phyloP scores from a whole-genome alignment of 306 rosid genomes.

The Delonix regia region DNA sequence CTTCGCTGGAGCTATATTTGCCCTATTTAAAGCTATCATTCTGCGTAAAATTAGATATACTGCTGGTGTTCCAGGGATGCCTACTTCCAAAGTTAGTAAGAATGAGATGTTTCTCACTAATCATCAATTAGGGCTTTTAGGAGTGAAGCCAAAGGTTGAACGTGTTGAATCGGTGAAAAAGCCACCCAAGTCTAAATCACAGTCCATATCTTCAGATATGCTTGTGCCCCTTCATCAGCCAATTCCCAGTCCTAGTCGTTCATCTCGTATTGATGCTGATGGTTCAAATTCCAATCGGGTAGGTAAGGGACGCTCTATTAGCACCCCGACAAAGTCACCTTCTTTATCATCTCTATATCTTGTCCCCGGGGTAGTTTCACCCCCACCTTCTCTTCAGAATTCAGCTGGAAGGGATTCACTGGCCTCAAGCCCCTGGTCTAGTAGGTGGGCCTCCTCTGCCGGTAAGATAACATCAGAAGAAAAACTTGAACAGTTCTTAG shows the following conservation, averaged over 20 bases:
- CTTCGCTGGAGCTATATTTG: constrained; percentile 64
- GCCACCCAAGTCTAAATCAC: constrained; percentile 77
- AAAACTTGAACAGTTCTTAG: constrained; percentile 78
- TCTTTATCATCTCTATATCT: constrained; percentile 67
- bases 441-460: constrained; percentile 57
- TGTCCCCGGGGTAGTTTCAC: constrained; percentile 64
- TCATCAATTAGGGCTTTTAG: constrained; percentile 77
- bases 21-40: constrained; percentile 68
- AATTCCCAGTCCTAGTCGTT: constrained; percentile 52
- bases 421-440: constrained; percentile 81
- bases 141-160: constrained; percentile 71
- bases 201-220: constrained; percentile 57
- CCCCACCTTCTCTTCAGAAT: constrained; percentile 52
- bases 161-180: constrained; percentile 57
- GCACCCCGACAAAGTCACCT: constrained; percentile 68
- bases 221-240: constrained; percentile 95
- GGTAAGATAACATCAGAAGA: constrained; percentile 86
- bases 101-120: constrained; percentile 60
- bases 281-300: constrained; percentile 63
- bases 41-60: constrained; percentile 48
- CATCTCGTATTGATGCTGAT: constrained; percentile 49
- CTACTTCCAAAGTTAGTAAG: constrained; percentile 50
- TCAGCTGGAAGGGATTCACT: constrained; percentile 60
- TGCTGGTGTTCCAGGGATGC: constrained; percentile 38
- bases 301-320: constrained; percentile 46